Evolutionary conservation across 2,329 filamentous ascomycete genomes (phyloP).

Genomic region (Teratosphaeria viscida): DNA sequence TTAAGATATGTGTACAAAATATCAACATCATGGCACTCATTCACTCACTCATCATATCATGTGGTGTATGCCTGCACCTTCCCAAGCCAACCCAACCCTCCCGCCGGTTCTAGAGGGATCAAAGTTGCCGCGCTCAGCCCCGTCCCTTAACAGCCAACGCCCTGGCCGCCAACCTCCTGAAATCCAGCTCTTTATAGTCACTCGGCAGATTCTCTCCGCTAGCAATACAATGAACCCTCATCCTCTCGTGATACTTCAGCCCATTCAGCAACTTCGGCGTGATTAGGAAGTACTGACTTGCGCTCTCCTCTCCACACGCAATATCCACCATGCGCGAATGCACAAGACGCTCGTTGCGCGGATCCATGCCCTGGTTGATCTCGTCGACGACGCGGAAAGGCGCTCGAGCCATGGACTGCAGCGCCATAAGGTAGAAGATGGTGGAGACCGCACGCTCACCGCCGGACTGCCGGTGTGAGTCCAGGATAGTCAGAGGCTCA

Average conservation of each 20-base stretch:
- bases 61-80: not conserved
- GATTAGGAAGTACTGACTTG: slow-evolving; percentile 78
- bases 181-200: slow-evolving; percentile 33
- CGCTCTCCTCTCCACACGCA: slow-evolving; percentile 60
- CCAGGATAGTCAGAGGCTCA: slow-evolving; percentile 73
- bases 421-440: slow-evolving; percentile 97
- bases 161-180: slow-evolving; percentile 28
- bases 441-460: slow-evolving; percentile 94
- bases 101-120: no score
- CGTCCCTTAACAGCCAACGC: slow-evolving; percentile 13
- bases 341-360: slow-evolving; percentile 94
- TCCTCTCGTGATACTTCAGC: slow-evolving; percentile 75
- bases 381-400: slow-evolving; percentile 98
- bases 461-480: slow-evolving; percentile 88
- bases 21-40: not conserved
- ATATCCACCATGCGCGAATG: slow-evolving; percentile 98
- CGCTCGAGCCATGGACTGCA: slow-evolving; percentile 84
- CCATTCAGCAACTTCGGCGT: slow-evolving; percentile 87
- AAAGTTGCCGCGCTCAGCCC: not conserved
- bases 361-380: slow-evolving; percentile 99
- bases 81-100: not conserved
- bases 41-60: not conserved
- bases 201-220: slow-evolving; percentile 59
- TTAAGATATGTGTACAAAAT: not conserved
- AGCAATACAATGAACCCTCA: slow-evolving; percentile 89